Evolutionary conservation across 1,139 yeast genomes (phyloP).

Genomic region (Arxiozyma slooffiae): DNA sequence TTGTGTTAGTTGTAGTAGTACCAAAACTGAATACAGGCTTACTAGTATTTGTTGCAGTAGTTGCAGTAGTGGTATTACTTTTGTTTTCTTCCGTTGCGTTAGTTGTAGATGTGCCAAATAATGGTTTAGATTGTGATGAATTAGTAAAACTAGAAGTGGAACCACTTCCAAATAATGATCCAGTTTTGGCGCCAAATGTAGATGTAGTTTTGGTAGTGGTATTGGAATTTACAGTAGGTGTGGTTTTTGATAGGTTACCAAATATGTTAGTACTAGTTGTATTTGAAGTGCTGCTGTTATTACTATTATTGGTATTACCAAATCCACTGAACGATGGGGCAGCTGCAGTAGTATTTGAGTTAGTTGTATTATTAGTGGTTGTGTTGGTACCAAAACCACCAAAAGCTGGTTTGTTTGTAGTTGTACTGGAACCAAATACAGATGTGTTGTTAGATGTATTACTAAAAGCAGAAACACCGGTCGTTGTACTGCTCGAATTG

Average conservation of each 20-base stretch:
- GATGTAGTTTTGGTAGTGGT: conserved; percentile 3
- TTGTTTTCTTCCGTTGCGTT: neutral
- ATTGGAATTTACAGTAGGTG: neutral
- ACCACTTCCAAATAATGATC: conserved; percentile 9
- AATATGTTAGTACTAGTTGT: neutral
- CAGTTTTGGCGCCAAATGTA: conserved; percentile 8
- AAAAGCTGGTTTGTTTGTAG: conserved; percentile 4
- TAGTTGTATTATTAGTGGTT: neutral
- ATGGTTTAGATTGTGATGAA: neutral
- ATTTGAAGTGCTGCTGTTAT: neutral
- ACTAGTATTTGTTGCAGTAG: neutral
- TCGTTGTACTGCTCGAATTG: neutral
- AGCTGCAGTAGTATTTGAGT: neutral
- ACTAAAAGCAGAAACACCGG: neutral
- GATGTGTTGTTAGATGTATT: neutral
- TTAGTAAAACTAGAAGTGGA: conserved; percentile 4
- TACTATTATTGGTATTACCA: neutral
- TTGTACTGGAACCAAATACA: conserved; percentile 3
- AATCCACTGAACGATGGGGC: conserved; percentile 5
- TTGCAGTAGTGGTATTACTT: neutral
- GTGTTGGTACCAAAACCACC: conserved; percentile 9
- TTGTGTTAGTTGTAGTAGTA: conserved; percentile 10
- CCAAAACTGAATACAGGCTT: conserved; percentile 17
- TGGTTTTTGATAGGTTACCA: neutral
- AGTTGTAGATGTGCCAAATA: neutral